Conservation (phyloP, 257 asterid genomes). For the Schizonepeta tenuifolia region DNA sequence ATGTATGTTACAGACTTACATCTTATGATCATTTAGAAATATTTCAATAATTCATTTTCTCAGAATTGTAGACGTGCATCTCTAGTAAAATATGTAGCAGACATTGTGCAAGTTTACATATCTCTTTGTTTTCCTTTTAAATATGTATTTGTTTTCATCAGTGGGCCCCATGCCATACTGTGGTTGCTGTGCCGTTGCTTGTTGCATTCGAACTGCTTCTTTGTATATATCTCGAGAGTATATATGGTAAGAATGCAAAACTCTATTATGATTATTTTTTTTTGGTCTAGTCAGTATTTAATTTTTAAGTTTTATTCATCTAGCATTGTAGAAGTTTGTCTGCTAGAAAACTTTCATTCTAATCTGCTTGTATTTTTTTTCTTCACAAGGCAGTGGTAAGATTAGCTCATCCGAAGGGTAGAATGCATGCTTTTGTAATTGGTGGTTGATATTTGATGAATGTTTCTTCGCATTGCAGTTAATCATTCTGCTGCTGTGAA, state of each 20-base stretch:
- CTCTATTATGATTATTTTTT: constrained; percentile 29
- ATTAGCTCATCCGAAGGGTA: constrained; percentile 23
- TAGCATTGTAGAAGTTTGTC: constrained; percentile 21
- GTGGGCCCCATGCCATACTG: constrained; percentile 99
- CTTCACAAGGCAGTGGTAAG: constrained; percentile 11
- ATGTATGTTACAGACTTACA: constrained; percentile 73
- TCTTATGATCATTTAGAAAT: constrained; percentile 26
- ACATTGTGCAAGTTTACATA: constrained; percentile 19
- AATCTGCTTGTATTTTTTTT: constrained; percentile 30
- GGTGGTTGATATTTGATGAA: constrained; percentile 18
- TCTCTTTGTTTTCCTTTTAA: constrained; percentile 25
- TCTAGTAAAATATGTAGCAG: constrained; percentile 12
- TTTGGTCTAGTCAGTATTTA: constrained; percentile 26
- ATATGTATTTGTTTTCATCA: constrained; percentile 41
- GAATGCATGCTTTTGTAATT: constrained; percentile 21
- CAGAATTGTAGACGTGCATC: constrained; percentile 30
- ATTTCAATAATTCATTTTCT: constrained; percentile 32
- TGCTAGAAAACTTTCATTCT: constrained; percentile 10
- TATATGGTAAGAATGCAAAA: constrained; percentile 65
- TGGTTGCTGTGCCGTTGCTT: constrained; percentile 92
- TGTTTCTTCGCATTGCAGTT: constrained; percentile 56
- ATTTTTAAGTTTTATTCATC: constrained; percentile 6
- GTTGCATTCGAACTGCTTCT: constrained; percentile 97
- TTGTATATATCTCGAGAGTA: constrained; percentile 90
- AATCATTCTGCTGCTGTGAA: constrained; percentile 65